Base-by-base conservation (phyloP, 75 land plant genomes). In the Selaginella tamariscina region DNA sequence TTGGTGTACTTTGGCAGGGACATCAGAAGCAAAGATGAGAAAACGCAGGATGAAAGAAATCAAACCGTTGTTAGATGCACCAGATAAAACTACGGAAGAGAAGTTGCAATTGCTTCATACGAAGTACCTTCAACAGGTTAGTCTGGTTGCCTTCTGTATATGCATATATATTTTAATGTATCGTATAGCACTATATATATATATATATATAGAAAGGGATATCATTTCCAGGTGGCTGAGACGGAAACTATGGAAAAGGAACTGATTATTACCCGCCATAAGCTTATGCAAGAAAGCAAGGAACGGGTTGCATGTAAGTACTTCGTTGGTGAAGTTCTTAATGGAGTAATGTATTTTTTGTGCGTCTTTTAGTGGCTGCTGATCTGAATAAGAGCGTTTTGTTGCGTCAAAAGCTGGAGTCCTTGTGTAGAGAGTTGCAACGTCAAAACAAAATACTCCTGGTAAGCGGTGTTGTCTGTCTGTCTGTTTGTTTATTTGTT, bases 361-460 rank as follows among this genome's bases (percentile, higher is more conserved):
- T 59, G 2, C 23, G 8, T 59, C 27, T 59, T 59, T 59, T 69
- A 94, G 98, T 87, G 54, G 72, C 80, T 73, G 68, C 65, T 29
- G 79, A 80, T 28, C 59, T 78, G 31, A 69, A 67, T 20, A 80
- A 80, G 55, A 74, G 64, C 30, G 27, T 54, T 73, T 66, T 84
- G 71, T 77, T 94, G 56, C 85, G 96, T 32, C 92, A 87, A 65
- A 94, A 81, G 74, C 82, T 94, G 64, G 98, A 94, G 70, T 90
- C 98, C 62, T 74, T 94, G 26, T 94, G 98, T 56, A 79, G 98
- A 72, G 98, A 94, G 70, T 73, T 94, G 56, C 98, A 94, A 64
- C 86, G 91, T 2, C 98, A 89, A 44, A 94, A 94, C 68, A 94
- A 89, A 68, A 77, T 87, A 71, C 83, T 94, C 24, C 81, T 82